Evolutionary conservation across 345 rosid species (phyloP), one percentile per base, ranked within the genome.

Genomic region (Theobroma cacao): DNA sequence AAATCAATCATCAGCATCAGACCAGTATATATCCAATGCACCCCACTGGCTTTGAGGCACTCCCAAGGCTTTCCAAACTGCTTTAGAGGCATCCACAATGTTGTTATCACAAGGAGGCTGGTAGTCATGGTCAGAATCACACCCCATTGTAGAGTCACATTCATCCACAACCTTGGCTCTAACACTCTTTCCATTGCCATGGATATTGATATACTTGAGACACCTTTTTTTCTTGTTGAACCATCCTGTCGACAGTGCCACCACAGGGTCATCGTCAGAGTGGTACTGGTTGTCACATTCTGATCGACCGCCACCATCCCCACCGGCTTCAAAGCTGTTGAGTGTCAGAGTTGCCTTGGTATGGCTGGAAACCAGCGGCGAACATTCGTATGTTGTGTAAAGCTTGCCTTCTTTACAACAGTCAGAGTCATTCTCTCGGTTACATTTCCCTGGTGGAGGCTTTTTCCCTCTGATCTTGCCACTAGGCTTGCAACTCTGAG

Each of bases 21-120:
- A 65, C 86, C 87, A 81, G 7, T 79, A 68, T 5, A 82, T 58
- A n/a, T 88, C 77, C 71, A 82, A 18, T 52, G 18, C 77, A 66
- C 90, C 85, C 81, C 73, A 58, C 26, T 84, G 45, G 1, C 2
- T 40, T 14, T 36, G 20, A 3, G 79, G 65, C 52, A 84, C 85
- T 0, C 84, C 85, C 78, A 85, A 69, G 24, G 83, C 84, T 55
- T 82, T 56, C 86, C 87, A 85, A 62, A 85, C 87, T 9, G 81
- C 85, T 45, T 61, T 69, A 0, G 88, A 83, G 30, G 83, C 87
- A 74, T 74, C 81, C 9, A 76, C 81, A 33, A 82, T 78, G 59
- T 83, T 80, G 74, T 80, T 59, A 14, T 17, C 45, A 59, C 81
- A 79, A 2, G 85, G 88, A 5, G 85, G 85, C 20, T 77, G 82